Evolutionary conservation across 2,329 filamentous ascomycete species (phyloP).

Genomic region (Herpotrichia juniperi): DNA sequence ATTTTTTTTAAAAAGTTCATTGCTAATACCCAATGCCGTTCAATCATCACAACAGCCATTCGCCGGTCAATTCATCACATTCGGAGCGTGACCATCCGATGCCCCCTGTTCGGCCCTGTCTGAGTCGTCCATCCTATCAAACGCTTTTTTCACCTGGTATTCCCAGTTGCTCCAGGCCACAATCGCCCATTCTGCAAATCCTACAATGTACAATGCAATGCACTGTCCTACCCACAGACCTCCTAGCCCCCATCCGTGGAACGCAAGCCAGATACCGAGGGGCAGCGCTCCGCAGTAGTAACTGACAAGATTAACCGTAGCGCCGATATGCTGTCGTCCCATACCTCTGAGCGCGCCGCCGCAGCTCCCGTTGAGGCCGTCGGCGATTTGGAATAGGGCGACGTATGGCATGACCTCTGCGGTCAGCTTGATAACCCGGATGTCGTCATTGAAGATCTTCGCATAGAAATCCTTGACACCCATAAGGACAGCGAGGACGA

Average conservation of each 20-base stretch:
- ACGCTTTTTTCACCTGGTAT: constrained; percentile 71
- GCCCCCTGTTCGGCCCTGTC: constrained; percentile 50
- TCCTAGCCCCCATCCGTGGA: constrained; percentile 81
- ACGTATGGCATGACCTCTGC: constrained; percentile 83
- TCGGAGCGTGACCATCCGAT: constrained; percentile 24
- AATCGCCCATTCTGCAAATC: constrained; percentile 77
- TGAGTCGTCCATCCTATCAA: constrained; percentile 69
- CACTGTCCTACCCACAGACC: constrained; percentile 87
- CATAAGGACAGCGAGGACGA: constrained; percentile 74
- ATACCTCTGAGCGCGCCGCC: constrained; percentile 82
- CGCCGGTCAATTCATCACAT: constrained; percentile 13
- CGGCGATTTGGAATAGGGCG: constrained; percentile 87
- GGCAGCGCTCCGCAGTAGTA: constrained; percentile 86
- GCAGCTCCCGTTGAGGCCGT: constrained; percentile 84
- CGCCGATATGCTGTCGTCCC: constrained; percentile 86
- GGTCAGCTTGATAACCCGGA: constrained; percentile 73
- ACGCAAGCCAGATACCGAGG: constrained; percentile 82
- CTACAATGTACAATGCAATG: constrained; percentile 74
- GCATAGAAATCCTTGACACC: constrained; percentile 75
- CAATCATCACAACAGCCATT: neutral
- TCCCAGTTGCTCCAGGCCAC: constrained; percentile 81
- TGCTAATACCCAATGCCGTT: neutral
- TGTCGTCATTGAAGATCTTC: constrained; percentile 80
- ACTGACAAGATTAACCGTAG: constrained; percentile 78
- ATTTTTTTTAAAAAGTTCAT: constrained; percentile 19